phyloP scores from a whole-genome alignment of 805 yeast species.

The Ogataea minuta region DNA sequence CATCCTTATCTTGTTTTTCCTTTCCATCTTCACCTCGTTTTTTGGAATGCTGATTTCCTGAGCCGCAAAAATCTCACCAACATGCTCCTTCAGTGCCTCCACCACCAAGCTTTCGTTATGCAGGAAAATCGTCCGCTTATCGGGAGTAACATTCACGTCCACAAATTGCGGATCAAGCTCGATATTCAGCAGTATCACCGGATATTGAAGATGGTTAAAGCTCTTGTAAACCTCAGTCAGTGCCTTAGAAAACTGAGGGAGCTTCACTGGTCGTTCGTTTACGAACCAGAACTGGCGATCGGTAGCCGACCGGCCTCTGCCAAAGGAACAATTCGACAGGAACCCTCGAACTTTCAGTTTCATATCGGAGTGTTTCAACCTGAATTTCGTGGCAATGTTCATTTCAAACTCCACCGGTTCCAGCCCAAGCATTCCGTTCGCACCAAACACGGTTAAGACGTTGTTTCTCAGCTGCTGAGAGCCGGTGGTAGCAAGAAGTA shows the following conservation, averaged over 20 bases:
- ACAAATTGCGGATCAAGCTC: conserved; percentile 46
- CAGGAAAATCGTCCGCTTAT: conserved; percentile 70
- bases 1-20: conserved; percentile 8
- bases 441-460: conserved; percentile 68
- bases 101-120: conserved; percentile 64
- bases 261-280: conserved; percentile 70
- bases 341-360: conserved; percentile 49
- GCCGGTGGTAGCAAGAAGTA: conserved; percentile 61
- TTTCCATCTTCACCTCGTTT: conserved; percentile 6
- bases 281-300: conserved; percentile 78
- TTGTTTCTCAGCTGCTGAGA: conserved; percentile 48
- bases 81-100: conserved; percentile 50
- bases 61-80: conserved; percentile 46
- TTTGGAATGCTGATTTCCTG: conserved; percentile 29
- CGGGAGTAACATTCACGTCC: conserved; percentile 94
- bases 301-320: conserved; percentile 65
- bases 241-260: conserved; percentile 53
- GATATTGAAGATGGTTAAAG: conserved; percentile 71
- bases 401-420: conserved; percentile 45
- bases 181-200: conserved; percentile 65
- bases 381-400: conserved; percentile 33
- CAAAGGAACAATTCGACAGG: conserved; percentile 76
- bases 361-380: conserved; percentile 31
- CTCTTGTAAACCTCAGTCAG: conserved; percentile 72
- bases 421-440: conserved; percentile 59